A percentile compares a stretch with the other conserved stretches of the same genome.
phyloP scores from a whole-genome alignment of 1,139 yeast species.

The Kluyveromyces marxianus region DNA sequence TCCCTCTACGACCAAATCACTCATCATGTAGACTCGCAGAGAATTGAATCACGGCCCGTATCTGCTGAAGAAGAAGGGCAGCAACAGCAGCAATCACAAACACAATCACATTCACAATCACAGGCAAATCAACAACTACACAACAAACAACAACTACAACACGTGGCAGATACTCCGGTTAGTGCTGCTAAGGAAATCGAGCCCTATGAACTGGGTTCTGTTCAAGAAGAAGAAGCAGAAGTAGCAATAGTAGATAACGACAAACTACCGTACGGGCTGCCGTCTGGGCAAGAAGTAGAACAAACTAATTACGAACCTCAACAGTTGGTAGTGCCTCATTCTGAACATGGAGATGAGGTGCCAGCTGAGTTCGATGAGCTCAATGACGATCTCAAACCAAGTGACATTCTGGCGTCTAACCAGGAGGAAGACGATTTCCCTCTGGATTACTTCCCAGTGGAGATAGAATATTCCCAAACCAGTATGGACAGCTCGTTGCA shows the following conservation, averaged over 20 bases:
- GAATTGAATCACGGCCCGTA: constrained; percentile 10
- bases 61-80: not conserved
- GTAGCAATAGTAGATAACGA: not conserved
- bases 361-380: constrained; percentile 4
- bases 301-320: constrained; percentile 8
- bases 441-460: constrained; percentile 49
- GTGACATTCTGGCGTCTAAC: constrained; percentile 5
- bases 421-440: constrained; percentile 60
- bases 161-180: not conserved
- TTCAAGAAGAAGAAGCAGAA: not conserved
- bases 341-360: not conserved
- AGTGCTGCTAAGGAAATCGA: not conserved
- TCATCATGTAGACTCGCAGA: constrained; percentile 16
- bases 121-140: not conserved
- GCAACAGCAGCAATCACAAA: not conserved
- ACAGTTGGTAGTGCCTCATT: constrained; percentile 6
- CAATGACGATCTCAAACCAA: constrained; percentile 6
- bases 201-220: constrained; percentile 1
- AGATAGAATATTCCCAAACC: constrained; percentile 25
- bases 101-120: not conserved
- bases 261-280: not conserved
- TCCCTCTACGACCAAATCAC: constrained; percentile 24
- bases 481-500: constrained; percentile 14
- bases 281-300: not conserved
- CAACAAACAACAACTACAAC: not conserved